A percentile compares a stretch with the other conserved stretches of the same genome.
phyloP scores from a whole-genome alignment of 2,329 filamentous ascomycete genomes.

The Botrytis medusae region DNA sequence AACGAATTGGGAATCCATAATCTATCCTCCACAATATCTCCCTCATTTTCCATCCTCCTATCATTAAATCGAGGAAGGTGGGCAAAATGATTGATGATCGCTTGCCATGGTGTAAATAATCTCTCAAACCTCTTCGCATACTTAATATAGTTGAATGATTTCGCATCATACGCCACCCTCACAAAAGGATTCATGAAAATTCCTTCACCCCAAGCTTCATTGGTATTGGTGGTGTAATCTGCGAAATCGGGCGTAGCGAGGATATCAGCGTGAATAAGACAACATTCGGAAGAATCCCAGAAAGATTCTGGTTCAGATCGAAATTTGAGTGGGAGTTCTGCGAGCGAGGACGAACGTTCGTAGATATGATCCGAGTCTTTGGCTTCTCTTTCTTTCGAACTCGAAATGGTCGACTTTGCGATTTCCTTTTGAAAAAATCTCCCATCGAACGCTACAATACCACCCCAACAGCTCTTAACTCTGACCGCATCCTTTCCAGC shows the following conservation, averaged over 20 bases:
- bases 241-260: slow-evolving; percentile 34
- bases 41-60: slow-evolving; percentile 58
- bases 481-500: slow-evolving; percentile 62
- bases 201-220: slow-evolving; percentile 46
- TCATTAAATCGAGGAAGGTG: slow-evolving; percentile 60
- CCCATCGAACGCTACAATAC: slow-evolving; percentile 68
- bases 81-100: slow-evolving; percentile 55
- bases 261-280: slow-evolving; percentile 54
- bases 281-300: slow-evolving; percentile 66
- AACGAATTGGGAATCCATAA: slow-evolving; percentile 46
- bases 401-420: background rate
- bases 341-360: background rate
- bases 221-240: background rate
- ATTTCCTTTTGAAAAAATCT: slow-evolving; percentile 52
- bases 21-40: slow-evolving; percentile 52
- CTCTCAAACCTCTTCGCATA: slow-evolving; percentile 64
- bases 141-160: slow-evolving; percentile 57
- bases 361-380: slow-evolving; percentile 24
- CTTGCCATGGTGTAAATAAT: slow-evolving; percentile 60
- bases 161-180: slow-evolving; percentile 64
- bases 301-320: slow-evolving; percentile 58
- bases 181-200: slow-evolving; percentile 77
- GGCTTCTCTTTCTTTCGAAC: background rate
- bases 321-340: slow-evolving; percentile 43
- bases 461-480: slow-evolving; percentile 75